Conservation (phyloP, 2,329 filamentous ascomycete genomes). For the Cytospora mali region DNA sequence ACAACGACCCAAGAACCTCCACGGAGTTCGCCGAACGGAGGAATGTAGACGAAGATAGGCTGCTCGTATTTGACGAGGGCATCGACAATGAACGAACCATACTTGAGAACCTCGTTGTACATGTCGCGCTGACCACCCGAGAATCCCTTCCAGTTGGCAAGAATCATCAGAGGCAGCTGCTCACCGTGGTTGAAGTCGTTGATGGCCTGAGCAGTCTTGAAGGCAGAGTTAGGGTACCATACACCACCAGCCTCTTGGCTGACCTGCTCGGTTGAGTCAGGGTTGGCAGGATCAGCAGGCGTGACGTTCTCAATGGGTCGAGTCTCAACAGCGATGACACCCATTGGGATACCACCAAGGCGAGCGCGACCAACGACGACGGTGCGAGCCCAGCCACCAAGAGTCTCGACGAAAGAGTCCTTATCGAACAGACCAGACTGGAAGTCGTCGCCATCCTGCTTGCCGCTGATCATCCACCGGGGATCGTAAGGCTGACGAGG, state of each 20-base stretch:
- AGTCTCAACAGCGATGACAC: conserved; percentile 96
- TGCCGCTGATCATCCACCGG: conserved; percentile 88
- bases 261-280: conserved; percentile 96
- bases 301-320: conserved; percentile 96
- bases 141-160: conserved; percentile 99
- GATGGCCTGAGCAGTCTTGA: conserved; percentile 99
- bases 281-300: conserved; percentile 95
- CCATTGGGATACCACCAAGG: conserved; percentile 94
- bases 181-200: conserved; percentile 99
- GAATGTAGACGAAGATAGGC: conserved; percentile 98
- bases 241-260: conserved; percentile 95
- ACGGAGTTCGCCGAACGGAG: conserved; percentile 92
- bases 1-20: conserved; percentile 99
- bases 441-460: conserved; percentile 83
- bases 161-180: conserved; percentile 97
- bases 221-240: conserved; percentile 99
- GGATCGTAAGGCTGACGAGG: conserved; percentile 90
- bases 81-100: conserved; percentile 98
- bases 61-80: conserved; percentile 98
- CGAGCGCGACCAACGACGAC: conserved; percentile 96
- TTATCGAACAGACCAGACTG: conserved; percentile 92
- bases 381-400: conserved; percentile 95
- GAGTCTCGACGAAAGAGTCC: conserved; percentile 93
- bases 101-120: conserved; percentile 99
- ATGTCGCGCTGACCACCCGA: conserved; percentile 99